Evolutionary conservation across 257 asterid species (phyloP), one percentile per base, ranked within the genome.

Genomic region (Haberlea rhodopensis): DNA sequence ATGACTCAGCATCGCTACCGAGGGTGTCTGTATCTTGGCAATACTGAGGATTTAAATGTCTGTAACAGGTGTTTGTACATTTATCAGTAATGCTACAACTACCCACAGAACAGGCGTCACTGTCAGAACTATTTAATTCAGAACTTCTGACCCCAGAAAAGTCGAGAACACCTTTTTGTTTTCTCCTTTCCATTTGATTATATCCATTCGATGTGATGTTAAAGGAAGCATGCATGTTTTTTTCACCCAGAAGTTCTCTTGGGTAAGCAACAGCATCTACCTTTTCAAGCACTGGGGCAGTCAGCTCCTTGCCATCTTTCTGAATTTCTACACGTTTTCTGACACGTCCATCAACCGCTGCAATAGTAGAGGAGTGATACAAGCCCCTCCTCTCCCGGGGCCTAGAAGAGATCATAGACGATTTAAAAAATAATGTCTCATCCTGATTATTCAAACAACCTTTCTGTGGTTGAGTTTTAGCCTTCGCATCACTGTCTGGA

Each of bases 31-130:
- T 73, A 64, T 70, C 83, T 71, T 49, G 78, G 76, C 79, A 56
- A 40, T 71, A 58, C 48, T 61, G 63, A 55, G 72, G 77, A 2
- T 68, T 57, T 31, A 57, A 71, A 63, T 76, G 78, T 69, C 76
- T 57, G 48, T 54, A 54, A 45, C 46, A 76, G 67, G 74, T 58
- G 46, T 70, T 66, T 32, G 76, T 86, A 70, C 85, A 71, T 62
- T 32, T 66, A 66, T 70, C 81, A 74, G 77, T 64, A 64, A 65
- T 76, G 61, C 96, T 87, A 80, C 96, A 90, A 84, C 97, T 90
- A 72, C 90, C 97, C 71, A 87, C 88, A 22, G 96, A 87, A 75
- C 82, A 87, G 37, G 81, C 84, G 62, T 84, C 86, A 62, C 79
- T 79, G 69, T 80, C 86, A 51, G 81, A 79, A 68, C 78, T 79